These are phyloP conservation scores for Gremmenia infestans DNA, from an alignment of 2,329 filamentous ascomycete species.

Conservation along the genomic window DNA sequence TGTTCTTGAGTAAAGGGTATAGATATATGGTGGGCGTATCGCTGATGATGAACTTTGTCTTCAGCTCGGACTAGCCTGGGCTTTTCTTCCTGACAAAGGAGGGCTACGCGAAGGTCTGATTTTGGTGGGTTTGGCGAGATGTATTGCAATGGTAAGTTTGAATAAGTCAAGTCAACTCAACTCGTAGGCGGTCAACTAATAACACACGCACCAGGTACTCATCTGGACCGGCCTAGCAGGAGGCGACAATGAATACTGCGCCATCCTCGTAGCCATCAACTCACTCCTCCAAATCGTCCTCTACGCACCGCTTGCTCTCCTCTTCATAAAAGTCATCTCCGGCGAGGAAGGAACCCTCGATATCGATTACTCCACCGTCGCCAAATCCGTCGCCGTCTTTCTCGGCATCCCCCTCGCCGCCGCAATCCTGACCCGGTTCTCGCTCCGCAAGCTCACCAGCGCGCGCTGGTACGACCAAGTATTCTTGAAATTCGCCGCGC, in stretches of 20 bases:
- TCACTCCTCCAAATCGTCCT: constrained; percentile 70
- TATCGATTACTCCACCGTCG: constrained; percentile 61
- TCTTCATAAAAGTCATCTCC: constrained; percentile 68
- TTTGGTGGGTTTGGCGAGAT: constrained; percentile 77
- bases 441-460: constrained; percentile 50
- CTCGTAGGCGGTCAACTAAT: background rate
- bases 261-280: constrained; percentile 71
- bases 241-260: constrained; percentile 78
- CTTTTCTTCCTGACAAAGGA: constrained; percentile 55
- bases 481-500: constrained; percentile 66
- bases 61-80: constrained; percentile 59
- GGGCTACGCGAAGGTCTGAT: constrained; percentile 64
- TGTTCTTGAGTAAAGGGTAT: too few relatives aligned
- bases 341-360: constrained; percentile 36
- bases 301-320: constrained; percentile 59
- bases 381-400: constrained; percentile 78
- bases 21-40: too few relatives aligned
- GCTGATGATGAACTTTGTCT: too few relatives aligned
- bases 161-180: background rate
- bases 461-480: constrained; percentile 58
- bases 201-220: constrained; percentile 33
- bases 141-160: constrained; percentile 72
- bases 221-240: constrained; percentile 77
- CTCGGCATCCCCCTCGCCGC: constrained; percentile 78
- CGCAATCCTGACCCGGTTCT: constrained; percentile 69